These are phyloP conservation scores for Podospora fimiseda DNA, from an alignment of 495 filamentous ascomycete species.

Conservation along the genomic window DNA sequence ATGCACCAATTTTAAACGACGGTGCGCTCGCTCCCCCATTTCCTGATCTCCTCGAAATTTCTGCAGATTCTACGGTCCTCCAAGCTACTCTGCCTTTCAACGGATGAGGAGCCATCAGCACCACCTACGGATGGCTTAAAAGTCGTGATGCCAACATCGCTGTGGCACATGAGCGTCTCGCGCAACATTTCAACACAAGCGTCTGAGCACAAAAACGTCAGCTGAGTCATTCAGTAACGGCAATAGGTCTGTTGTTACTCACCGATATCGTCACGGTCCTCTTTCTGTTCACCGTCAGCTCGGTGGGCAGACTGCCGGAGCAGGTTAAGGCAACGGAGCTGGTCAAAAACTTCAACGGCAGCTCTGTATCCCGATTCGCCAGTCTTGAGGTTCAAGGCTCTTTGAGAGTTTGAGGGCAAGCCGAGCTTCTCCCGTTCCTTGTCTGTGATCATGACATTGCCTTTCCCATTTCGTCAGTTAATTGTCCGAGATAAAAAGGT, in stretches of 20 bases:
- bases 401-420: slow-evolving; percentile 38
- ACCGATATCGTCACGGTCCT: neutral
- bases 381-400: slow-evolving; percentile 43
- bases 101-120: too few relatives aligned
- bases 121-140: too few relatives aligned
- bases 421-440: slow-evolving; percentile 42
- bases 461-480: too few relatives aligned
- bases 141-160: slow-evolving; percentile 44
- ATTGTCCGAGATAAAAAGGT: slow-evolving; percentile 4
- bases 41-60: slow-evolving; percentile 42
- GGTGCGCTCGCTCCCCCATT: slow-evolving; percentile 43
- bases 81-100: too few relatives aligned
- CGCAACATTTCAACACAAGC: slow-evolving; percentile 48
- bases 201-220: slow-evolving; percentile 16
- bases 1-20: too few relatives aligned
- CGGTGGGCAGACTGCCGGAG: slow-evolving; percentile 44
- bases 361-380: slow-evolving; percentile 46
- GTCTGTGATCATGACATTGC: slow-evolving; percentile 46
- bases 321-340: slow-evolving; percentile 50
- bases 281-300: slow-evolving; percentile 40
- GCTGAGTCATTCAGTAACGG: too few relatives aligned
- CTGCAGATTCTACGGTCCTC: slow-evolving; percentile 28
- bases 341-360: slow-evolving; percentile 52
- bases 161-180: slow-evolving; percentile 46
- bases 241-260: too few relatives aligned